Percentiles rank a stretch among this genome's conserved stretches.
Conservation (phyloP, 176 grass and related monocot species). For the Melocanna baccifera region DNA sequence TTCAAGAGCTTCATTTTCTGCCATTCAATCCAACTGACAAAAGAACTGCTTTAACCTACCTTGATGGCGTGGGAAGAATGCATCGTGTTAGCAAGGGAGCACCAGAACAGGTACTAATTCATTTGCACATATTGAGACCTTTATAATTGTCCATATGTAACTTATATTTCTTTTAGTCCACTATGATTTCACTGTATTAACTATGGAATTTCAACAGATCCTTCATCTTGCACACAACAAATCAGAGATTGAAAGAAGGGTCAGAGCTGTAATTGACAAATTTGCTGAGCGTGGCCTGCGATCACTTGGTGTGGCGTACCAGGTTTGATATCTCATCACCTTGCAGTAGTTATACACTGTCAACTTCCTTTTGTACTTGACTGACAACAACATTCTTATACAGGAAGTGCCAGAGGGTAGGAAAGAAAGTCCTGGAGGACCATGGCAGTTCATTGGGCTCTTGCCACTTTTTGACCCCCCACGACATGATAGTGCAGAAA, state of each 20-base stretch:
- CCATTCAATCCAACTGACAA: constrained; percentile 95
- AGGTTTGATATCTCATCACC: constrained; percentile 41
- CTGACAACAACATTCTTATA: not conserved
- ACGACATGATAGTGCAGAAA: constrained; percentile 90
- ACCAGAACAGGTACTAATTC: constrained; percentile 72
- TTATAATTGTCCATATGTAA: not conserved
- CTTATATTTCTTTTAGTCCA: not conserved
- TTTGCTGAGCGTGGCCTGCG: constrained; percentile 81
- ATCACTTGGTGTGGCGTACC: constrained; percentile 80
- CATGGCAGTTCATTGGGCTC: constrained; percentile 86
- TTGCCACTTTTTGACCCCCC: constrained; percentile 92
- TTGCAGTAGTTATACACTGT: not conserved
- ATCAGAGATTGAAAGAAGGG: constrained; percentile 70
- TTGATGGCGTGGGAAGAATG: constrained; percentile 66
- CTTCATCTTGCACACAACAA: constrained; percentile 85
- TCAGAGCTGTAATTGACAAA: constrained; percentile 81
- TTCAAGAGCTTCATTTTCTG: constrained; percentile 91
- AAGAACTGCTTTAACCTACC: constrained; percentile 84
- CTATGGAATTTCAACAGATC: constrained; percentile 52
- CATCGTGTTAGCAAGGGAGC: constrained; percentile 94
- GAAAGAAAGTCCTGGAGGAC: constrained; percentile 77
- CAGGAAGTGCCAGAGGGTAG: constrained; percentile 85
- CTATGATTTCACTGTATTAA: constrained; percentile 28
- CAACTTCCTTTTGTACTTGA: constrained; percentile 5
- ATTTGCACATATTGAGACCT: not conserved